Percentiles rank a stretch among this genome's conserved stretches.
Evolutionary conservation across 306 rosid species (phyloP).

Genomic region (Vigna trinervia): DNA sequence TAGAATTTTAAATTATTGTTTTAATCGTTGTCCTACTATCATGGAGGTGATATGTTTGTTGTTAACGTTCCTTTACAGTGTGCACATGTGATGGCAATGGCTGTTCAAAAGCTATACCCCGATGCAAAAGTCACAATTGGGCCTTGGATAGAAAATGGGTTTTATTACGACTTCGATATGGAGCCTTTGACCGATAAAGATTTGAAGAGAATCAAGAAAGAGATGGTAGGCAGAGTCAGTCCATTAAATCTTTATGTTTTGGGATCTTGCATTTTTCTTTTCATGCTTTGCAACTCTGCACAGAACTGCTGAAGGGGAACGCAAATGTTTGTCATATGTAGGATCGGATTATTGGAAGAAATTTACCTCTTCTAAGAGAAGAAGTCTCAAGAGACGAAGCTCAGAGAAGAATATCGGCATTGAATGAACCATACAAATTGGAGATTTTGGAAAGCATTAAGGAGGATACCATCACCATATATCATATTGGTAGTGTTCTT

Average conservation of each 20-base stretch:
- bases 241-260: conserved; percentile 23
- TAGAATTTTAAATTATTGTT: no score
- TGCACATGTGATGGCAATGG: conserved; percentile 99
- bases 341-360: conserved; percentile 83
- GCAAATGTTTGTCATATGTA: conserved; percentile 50
- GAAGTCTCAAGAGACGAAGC: conserved; percentile 97
- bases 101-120: conserved; percentile 92
- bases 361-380: conserved; percentile 90
- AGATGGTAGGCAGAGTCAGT: conserved; percentile 70
- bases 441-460: conserved; percentile 93
- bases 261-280: conserved; percentile 8
- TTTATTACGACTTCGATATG: conserved; percentile 94
- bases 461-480: conserved; percentile 88
- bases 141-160: conserved; percentile 96
- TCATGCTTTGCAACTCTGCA: conserved; percentile 35
- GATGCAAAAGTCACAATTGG: conserved; percentile 97
- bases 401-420: conserved; percentile 70
- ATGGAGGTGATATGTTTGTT: no score
- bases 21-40: no score
- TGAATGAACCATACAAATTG: conserved; percentile 92
- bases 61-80: conserved; percentile 51
- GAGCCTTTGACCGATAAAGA: conserved; percentile 86
- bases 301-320: conserved; percentile 31
- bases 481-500: conserved; percentile 80
- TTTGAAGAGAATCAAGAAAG: conserved; percentile 90